Base-by-base conservation (phyloP, 176 grass and related monocot genomes). In the Ensete ventricosum region DNA sequence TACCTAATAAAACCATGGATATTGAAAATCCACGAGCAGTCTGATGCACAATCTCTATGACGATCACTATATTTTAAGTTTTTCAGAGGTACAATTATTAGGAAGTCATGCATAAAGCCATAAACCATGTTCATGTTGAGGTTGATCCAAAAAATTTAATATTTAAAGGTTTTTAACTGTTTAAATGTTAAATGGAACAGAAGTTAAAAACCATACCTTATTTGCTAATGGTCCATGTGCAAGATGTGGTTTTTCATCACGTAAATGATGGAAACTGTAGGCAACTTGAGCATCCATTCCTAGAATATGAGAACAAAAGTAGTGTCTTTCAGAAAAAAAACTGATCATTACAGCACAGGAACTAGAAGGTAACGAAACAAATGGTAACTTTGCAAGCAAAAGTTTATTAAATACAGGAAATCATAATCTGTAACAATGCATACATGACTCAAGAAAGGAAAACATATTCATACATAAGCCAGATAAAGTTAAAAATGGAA, bases 251-350 rank as follows among this genome's bases (percentile, higher is more conserved):
- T 94, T 99, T 64, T 91, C 86, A 86, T 94, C 80, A 73, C 95
- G 90, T 77, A 94, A 72, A 78, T 87, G 90, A 79, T 99, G 95
- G 81, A 99, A 99, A 34, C 88, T 86, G 78, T 99, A 84, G 19
- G 95, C 95, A 77, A 99, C 88, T 87, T 94, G 90, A 81, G 95
- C 95, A 91, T 99, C 95, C 95, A 99, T 99, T 71, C 95, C 95
- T 99, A 48, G 62, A 65, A 75, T n/a, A 79, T 71, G 17, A 81
- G 9, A 23, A 26, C 54, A 73, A 79, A 19, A 80, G 55, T 53
- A 14, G 12, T 60, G 24, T 14, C 11, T 25, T 73, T 25, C 4
- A 54, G 50, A 55, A 26, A 73, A 50, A 2, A 72, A 19, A 21
- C 6, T 23, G 11, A 22, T 52, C 21, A 22, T 1, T 52, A 52